A percentile compares a stretch with the other conserved stretches of the same genome.
These are phyloP conservation scores for Phytophthora lateralis DNA, from an alignment of 352 stramenopile genomes.

Conservation along the genomic window DNA sequence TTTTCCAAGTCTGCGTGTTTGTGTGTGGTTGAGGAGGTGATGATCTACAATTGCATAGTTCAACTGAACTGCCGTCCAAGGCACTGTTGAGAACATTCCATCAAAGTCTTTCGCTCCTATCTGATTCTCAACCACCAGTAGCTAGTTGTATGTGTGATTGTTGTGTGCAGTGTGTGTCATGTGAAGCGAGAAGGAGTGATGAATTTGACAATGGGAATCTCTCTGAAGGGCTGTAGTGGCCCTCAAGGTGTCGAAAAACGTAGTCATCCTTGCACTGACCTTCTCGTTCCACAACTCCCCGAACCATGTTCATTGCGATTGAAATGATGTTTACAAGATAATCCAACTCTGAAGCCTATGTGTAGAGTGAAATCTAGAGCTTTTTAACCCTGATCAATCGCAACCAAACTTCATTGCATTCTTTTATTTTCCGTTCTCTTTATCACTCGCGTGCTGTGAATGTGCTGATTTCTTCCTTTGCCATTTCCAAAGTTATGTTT, in stretches of 20 bases:
- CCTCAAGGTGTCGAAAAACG: slow-evolving; percentile 57
- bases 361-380: slow-evolving; percentile 78
- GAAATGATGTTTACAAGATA: slow-evolving; percentile 77
- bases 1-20: slow-evolving; percentile 1
- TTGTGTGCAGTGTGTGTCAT: slow-evolving; percentile 6
- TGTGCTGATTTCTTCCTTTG: too few species aligned
- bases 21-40: slow-evolving; percentile 56
- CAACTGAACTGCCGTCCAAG: slow-evolving; percentile 67
- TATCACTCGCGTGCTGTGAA: too few species aligned
- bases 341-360: slow-evolving; percentile 86
- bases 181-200: slow-evolving; percentile 57
- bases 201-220: slow-evolving; percentile 87
- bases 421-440: too few species aligned
- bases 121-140: slow-evolving; percentile 58
- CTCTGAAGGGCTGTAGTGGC: slow-evolving; percentile 58
- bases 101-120: slow-evolving; percentile 89
- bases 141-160: background rate
- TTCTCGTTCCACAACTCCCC: slow-evolving; percentile 20
- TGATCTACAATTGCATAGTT: slow-evolving; percentile 82
- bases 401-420: background rate
- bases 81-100: slow-evolving; percentile 66
- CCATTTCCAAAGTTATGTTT: too few species aligned
- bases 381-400: slow-evolving; percentile 89
- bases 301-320: slow-evolving; percentile 36
- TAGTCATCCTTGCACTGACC: slow-evolving; percentile 85